Conservation (phyloP, 441 rosid genomes). For the Brassica balearica region DNA sequence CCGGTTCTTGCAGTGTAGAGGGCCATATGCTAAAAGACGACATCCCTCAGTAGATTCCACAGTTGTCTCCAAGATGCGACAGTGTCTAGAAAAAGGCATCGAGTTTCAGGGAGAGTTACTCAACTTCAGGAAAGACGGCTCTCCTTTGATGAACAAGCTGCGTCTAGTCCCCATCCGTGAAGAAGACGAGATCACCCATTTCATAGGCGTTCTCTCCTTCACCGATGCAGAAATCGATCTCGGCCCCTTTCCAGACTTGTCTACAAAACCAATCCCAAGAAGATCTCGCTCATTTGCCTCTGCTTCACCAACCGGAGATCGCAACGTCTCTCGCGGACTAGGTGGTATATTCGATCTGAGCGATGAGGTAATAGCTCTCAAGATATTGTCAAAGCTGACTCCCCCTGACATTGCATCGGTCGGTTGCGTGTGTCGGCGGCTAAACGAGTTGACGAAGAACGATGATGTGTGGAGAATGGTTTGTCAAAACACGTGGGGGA, state of each 20-base stretch:
- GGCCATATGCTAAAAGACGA: constrained; percentile 93
- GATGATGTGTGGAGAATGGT: constrained; percentile 98
- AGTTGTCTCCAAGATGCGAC: constrained; percentile 76
- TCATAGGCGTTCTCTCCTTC: constrained; percentile 86
- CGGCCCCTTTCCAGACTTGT: constrained; percentile 58
- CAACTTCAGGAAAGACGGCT: constrained; percentile 92
- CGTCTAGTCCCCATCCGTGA: constrained; percentile 87
- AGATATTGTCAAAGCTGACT: constrained; percentile 76
- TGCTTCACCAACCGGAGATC: constrained; percentile 55
- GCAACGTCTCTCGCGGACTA: constrained; percentile 71
- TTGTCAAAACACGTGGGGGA: constrained; percentile 98
- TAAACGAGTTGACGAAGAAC: constrained; percentile 76
- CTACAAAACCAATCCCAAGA: constrained; percentile 47
- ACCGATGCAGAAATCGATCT: constrained; percentile 68
- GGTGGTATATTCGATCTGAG: constrained; percentile 79
- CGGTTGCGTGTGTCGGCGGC: constrained; percentile 71
- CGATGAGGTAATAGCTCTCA: constrained; percentile 86
- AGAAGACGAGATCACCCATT: constrained; percentile 81
- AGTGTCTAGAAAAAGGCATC: constrained; percentile 89
- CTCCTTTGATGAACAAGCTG: constrained; percentile 85
- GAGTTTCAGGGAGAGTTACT: constrained; percentile 93
- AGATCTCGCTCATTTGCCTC: constrained; percentile 53
- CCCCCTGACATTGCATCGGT: constrained; percentile 96
- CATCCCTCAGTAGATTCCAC: constrained; percentile 86
- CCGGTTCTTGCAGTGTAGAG: constrained; percentile 96